Evolutionary conservation across 805 yeast genomes (phyloP), one percentile per base, ranked within the genome.

Genomic region (Helenozyma rhizophorensis): DNA sequence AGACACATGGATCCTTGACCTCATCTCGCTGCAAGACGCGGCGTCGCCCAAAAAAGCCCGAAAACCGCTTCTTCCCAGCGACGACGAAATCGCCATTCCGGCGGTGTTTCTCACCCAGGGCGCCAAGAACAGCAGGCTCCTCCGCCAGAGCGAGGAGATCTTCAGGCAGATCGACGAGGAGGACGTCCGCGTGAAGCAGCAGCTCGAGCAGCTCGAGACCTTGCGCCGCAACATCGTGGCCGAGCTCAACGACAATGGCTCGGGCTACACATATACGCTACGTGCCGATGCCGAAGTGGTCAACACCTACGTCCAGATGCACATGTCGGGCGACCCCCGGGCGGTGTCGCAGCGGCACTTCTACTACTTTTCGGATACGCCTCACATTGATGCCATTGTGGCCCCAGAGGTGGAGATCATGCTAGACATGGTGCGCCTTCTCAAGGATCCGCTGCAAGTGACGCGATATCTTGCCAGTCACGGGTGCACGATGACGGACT

Each of bases 211-310:
- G 18, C 36, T 54, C 26, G 30, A 40, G 27, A 14, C 11, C 6
- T 31, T 43, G 10, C 53, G 47, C 23, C 28, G 29, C 7, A 24
- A 33, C 22, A 23, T 60, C 9, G 14, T 61, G 24, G 30, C 23
- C 4, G 67, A 61, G 31, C 39, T 62, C 27, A 62, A 60, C 42
- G 60, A 55, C 27, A 59, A 59, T 33, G 65, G 65, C 14, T 40
- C 57, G 9, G 32, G 27, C 14, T 52, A 45, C 17, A 31, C 29
- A 23, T 57, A 32, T 36, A 24, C 43, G 11, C 16, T 50, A 34
- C 49, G 42, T 12, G 28, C 47, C 15, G 53, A 49, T 33, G 36
- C 34, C 19, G 33, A 33, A 7, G 25, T 48, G 19, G 42, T 60
- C n/a, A 60, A 58, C 14, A 36, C 33, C 19, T 32, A 42, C n/a